Base-by-base conservation (phyloP, 768 basidiomycete genomes). In the Kwoniella bestiolae region DNA sequence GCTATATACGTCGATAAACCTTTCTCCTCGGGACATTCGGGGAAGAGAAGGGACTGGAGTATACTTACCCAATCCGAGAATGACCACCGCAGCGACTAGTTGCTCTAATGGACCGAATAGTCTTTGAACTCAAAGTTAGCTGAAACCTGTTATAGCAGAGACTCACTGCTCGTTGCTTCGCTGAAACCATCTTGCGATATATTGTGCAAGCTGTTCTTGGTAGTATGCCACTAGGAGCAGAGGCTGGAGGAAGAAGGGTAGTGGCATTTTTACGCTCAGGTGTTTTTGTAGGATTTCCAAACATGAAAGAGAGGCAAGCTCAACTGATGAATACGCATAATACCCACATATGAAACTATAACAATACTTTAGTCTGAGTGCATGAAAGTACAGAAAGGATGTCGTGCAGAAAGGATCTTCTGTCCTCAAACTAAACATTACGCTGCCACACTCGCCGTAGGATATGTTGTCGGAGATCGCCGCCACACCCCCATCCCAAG, bases 51-150 rank as follows among this genome's bases (percentile, higher is more conserved):
- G n/a, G n/a, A n/a, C n/a, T 29, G 16, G 4, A 31, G 35, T 28
- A 11, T 4, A 67, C 74, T 50, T 38, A 71, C 74, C 75, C 0
- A 77, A 58, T 6, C 69, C 65, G 14, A 72, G 25, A 31, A 77
- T 57, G 4, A 77, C 76, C 2, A 69, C 52, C 1, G 65, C 68
- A 2, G 67, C 66, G 0, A 77, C 71, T 3, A 60, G 25, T 34
- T 77, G 73, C 38, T 77, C 76, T 23, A 77, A 47, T 4, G 73
- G 76, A 5, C 76, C 76, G 56, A 77, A 77, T 1, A 77, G 23
- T 44, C 76, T 75, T 18, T 3, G 38, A 14, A 41, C 18, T 41
- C 8, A 6, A 41, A 14, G 9, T 49, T 58, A 61, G 35, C 21
- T n/a, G 23, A 25, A 5, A 34, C 9, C 5, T 57, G 8, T 21